Evolutionary conservation across 1,284 basidiomycete genomes (phyloP), one percentile per base, ranked within the genome.

Genomic region (Fistulina hepatica): DNA sequence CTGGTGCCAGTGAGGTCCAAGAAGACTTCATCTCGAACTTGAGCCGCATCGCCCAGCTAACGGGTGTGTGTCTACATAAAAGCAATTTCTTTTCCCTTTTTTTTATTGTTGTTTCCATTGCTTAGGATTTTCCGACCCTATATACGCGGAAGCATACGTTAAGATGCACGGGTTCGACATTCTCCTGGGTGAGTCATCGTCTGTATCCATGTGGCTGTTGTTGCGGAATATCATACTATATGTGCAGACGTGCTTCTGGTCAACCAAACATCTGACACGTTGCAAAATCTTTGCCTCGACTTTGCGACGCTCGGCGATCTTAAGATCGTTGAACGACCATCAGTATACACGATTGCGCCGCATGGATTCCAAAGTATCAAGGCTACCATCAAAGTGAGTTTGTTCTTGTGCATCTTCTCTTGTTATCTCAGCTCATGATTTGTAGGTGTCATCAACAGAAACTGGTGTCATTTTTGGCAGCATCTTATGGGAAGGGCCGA

Each of bases 81-180:
- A n/a, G n/a, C n/a, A 19, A n/a, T 25, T 20, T n/a, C 10, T 5
- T 35, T 30, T 15, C 33, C 5, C 24, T n/a, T 15, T 12, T 17
- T 13, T 13, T 3, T 12, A 6, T 27, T 17, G 32, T 26, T 4
- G 13, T 27, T 40, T 19, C 28, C 45, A 21, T 12, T 28, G 10
- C 32, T 7, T 45, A 83, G 91, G 93, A 21, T 98, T 98, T 69
- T 97, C 93, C 17, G 95, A 98, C 56, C 90, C 94, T 2, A 91
- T 98, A 43, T 98, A 98, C 52, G 93, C 94, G 5, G 95, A 99
- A 58, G 94, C 94, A 2, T 93, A 93, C 51, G 93, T 98, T 51
- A 95, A 94, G 58, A 91, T 98, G 56, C 90, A 97, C 51, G 92
- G 94, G 37, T 98, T 98, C 56, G 95, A 99, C 59, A 97, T 99